Conservation (phyloP, 2,329 filamentous ascomycete genomes). For the Pseudogymnoascus sp. region DNA sequence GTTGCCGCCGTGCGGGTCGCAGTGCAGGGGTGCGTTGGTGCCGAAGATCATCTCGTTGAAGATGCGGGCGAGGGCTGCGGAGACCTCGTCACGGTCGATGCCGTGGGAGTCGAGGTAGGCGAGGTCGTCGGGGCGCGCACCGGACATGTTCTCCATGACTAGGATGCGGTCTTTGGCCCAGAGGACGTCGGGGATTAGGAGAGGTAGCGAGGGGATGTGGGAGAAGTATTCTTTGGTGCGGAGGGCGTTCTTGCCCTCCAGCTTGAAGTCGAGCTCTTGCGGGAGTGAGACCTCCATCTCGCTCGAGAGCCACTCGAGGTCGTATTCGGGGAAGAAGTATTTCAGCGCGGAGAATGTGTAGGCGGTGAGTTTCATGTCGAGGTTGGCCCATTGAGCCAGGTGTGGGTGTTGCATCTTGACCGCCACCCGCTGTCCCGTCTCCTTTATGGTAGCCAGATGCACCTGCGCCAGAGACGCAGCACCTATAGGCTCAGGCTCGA, state of each 20-base stretch:
- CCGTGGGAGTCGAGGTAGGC: conserved; percentile 75
- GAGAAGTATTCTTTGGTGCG: conserved; percentile 76
- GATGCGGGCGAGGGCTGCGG: conserved; percentile 78
- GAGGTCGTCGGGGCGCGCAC: conserved; percentile 81
- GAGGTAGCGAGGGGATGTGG: conserved; percentile 63
- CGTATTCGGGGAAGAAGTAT: conserved; percentile 93
- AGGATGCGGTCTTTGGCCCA: conserved; percentile 86
- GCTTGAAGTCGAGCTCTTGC: conserved; percentile 81
- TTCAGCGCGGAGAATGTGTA: conserved; percentile 89
- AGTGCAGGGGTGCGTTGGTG: conserved; percentile 79
- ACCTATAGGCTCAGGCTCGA: conserved; percentile 73
- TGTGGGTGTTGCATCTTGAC: conserved; percentile 95
- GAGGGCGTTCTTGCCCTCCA: conserved; percentile 77
- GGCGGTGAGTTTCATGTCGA: conserved; percentile 78
- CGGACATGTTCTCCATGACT: conserved; percentile 90
- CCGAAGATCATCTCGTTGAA: conserved; percentile 99
- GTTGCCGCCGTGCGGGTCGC: conserved; percentile 94
- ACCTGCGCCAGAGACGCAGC: conserved; percentile 94
- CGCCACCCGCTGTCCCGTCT: conserved; percentile 77
- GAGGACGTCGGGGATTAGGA: conserved; percentile 82
- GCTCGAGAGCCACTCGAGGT: conserved; percentile 87
- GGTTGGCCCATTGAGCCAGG: conserved; percentile 79
- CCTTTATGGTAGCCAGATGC: conserved; percentile 76
- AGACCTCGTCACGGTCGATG: conserved; percentile 94
- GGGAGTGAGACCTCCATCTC: conserved; percentile 91